A percentile compares a stretch with the other conserved stretches of the same genome.
Evolutionary conservation across 176 grass and related monocot species (phyloP).

Genomic region (Oryza meridionalis): DNA sequence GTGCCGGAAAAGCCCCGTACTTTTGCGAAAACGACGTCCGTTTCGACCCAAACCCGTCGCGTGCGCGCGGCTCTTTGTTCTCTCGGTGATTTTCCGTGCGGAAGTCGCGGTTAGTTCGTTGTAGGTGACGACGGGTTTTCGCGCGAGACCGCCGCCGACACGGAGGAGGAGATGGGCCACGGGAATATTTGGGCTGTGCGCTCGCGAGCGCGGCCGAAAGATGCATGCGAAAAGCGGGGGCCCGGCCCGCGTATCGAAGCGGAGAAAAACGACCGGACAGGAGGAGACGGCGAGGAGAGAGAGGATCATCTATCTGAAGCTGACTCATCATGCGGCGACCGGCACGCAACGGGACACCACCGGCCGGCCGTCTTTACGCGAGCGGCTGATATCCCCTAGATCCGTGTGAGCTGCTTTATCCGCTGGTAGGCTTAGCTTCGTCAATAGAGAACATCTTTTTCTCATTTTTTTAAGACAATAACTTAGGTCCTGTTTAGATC

Average conservation of each 20-base stretch:
- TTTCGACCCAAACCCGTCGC: neutral
- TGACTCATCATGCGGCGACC: neutral
- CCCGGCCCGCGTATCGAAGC: slow-evolving; percentile 15
- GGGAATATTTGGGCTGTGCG: neutral
- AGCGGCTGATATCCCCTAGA: slow-evolving; percentile 15
- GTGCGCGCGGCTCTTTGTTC: too few relatives aligned
- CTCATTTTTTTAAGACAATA: too few relatives aligned
- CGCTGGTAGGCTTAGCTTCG: neutral
- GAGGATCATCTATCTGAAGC: neutral
- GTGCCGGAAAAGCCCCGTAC: slow-evolving; percentile 35
- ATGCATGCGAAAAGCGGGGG: slow-evolving; percentile 13
- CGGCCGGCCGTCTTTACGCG: neutral
- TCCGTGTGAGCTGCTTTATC: neutral
- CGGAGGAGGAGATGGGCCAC: neutral
- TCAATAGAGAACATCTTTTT: neutral
- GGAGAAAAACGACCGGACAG: neutral
- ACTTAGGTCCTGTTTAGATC: too few relatives aligned
- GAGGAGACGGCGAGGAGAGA: neutral
- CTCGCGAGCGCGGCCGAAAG: slow-evolving; percentile 30
- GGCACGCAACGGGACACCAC: neutral
- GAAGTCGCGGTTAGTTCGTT: too few relatives aligned
- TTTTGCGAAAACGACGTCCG: slow-evolving; percentile 33
- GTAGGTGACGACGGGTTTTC: neutral
- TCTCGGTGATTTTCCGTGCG: too few relatives aligned
- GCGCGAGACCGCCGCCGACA: too few relatives aligned